Conservation (phyloP, 2,329 filamentous ascomycete genomes). For the Fusarium abutilonis region DNA sequence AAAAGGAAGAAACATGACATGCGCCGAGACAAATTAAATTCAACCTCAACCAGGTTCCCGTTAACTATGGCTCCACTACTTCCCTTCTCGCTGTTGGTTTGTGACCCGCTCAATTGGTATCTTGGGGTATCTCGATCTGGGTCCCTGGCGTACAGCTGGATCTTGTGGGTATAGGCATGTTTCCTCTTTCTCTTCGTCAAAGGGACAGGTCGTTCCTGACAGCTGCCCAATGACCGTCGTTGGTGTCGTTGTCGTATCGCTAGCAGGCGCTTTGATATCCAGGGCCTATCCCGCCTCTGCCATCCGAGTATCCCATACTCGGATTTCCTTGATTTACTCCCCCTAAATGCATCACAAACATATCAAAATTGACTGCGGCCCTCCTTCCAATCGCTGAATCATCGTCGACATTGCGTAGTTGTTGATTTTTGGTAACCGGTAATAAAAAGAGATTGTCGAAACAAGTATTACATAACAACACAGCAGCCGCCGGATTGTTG, state of each 20-base stretch:
- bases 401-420: slow-evolving; percentile 47
- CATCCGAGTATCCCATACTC: slow-evolving; percentile 34
- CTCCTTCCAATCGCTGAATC: slow-evolving; percentile 46
- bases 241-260: slow-evolving; percentile 32
- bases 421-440: slow-evolving; percentile 43
- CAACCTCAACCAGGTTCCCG: slow-evolving; percentile 32
- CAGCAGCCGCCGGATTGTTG: slow-evolving; percentile 95
- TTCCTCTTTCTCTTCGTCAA: slow-evolving; percentile 28
- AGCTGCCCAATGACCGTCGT: slow-evolving; percentile 29
- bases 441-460: slow-evolving; percentile 39
- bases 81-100: slow-evolving; percentile 37
- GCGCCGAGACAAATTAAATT: slow-evolving; percentile 42
- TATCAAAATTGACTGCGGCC: slow-evolving; percentile 45
- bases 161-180: slow-evolving; percentile 29
- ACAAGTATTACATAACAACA: slow-evolving; percentile 79
- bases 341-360: slow-evolving; percentile 41
- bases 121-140: slow-evolving; percentile 44
- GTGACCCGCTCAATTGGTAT: slow-evolving; percentile 42
- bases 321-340: slow-evolving; percentile 38
- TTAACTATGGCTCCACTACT: slow-evolving; percentile 34
- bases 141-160: slow-evolving; percentile 37
- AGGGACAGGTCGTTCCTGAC: slow-evolving; percentile 25
- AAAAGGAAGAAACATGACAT: slow-evolving; percentile 30
- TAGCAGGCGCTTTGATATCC: slow-evolving; percentile 39
- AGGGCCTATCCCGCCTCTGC: slow-evolving; percentile 29